Evolutionary conservation across 2,329 filamentous ascomycete species (phyloP).

Genomic region (Myrmaecium sp.): DNA sequence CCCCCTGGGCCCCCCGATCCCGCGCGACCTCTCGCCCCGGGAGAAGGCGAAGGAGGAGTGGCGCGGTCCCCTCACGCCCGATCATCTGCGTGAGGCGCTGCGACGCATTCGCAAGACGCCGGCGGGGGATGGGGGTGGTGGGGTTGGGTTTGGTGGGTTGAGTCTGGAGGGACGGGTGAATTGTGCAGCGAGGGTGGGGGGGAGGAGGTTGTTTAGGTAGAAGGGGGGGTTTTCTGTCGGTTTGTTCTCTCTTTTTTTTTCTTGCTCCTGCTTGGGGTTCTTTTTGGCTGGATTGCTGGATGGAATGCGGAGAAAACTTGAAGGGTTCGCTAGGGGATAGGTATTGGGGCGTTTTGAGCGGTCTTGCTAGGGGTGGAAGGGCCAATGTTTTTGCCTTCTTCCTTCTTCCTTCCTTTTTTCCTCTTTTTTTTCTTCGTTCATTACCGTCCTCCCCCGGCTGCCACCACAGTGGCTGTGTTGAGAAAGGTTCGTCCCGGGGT

Average conservation of each 20-base stretch:
- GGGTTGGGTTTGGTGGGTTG: conserved; percentile 33
- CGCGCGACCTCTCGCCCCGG: conserved; percentile 2
- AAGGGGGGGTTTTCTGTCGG: too few relatives aligned
- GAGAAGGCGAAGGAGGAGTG: conserved; percentile 16
- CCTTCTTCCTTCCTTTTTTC: too few relatives aligned
- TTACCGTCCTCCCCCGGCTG: too few relatives aligned
- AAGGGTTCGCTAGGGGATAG: too few relatives aligned
- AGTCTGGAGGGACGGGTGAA: conserved; percentile 31
- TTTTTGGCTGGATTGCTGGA: background rate
- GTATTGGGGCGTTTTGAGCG: too few relatives aligned
- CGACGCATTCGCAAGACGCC: conserved; percentile 51
- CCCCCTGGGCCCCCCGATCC: background rate
- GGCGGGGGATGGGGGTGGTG: conserved; percentile 49
- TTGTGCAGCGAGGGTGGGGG: conserved; percentile 26
- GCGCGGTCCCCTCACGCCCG: conserved; percentile 47
- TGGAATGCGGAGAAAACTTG: background rate
- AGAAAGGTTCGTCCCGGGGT: too few relatives aligned
- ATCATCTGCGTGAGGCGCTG: conserved; percentile 58
- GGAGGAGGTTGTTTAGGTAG: conserved; percentile 28
- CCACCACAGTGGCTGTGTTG: too few relatives aligned
- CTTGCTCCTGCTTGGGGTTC: too few relatives aligned
- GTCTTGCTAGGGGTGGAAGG: too few relatives aligned
- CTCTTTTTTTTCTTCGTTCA: too few relatives aligned
- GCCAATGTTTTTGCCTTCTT: too few relatives aligned
- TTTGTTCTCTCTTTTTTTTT: too few relatives aligned